Base-by-base conservation (phyloP, 805 yeast genomes). In the Kluyveromyces nonfermentans region DNA sequence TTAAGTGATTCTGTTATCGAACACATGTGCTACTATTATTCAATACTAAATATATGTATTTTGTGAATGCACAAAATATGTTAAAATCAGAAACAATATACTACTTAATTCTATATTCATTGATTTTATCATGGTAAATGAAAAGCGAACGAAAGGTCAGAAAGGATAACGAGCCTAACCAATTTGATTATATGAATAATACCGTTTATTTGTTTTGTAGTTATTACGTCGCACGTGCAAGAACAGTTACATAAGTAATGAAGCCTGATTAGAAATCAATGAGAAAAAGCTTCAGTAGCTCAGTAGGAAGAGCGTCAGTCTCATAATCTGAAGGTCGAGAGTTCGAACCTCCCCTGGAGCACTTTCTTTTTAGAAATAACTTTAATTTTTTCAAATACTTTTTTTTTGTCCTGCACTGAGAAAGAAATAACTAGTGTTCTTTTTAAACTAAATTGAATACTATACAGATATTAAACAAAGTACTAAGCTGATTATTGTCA, bases 221-320 rank as follows among this genome's bases (percentile, higher is more conserved):
- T 28, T 28, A 14, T 28, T 28, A 28, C 12, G 14, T 28, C 32
- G n/a, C n/a, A n/a, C n/a, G n/a, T n/a, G n/a, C n/a, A n/a, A n/a
- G n/a, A n/a, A n/a, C n/a, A n/a, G n/a, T n/a, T n/a, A n/a, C n/a
- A n/a, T n/a, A n/a, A n/a, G n/a, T n/a, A n/a, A n/a, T n/a, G n/a
- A n/a, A n/a, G n/a, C n/a, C n/a, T n/a, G n/a, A n/a, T n/a, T n/a
- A n/a, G n/a, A n/a, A n/a, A n/a, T n/a, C n/a, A n/a, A n/a, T n/a
- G n/a, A n/a, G n/a, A n/a, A n/a, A 25, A 10, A 36, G 74, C 74
- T 70, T 66, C 67, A 62, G 73, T 71, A 70, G 75, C 75, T 70
- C 74, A 71, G 74, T 70, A 68, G 75, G 75, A 62, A 70, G 75
- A 70, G 74, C 74, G 74, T 71, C 74, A 70, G 75, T 70, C 75